A percentile compares a stretch with the other conserved stretches of the same genome.
These are phyloP conservation scores for Dalbergia cultrata DNA, from an alignment of 306 rosid species.

Conservation along the genomic window DNA sequence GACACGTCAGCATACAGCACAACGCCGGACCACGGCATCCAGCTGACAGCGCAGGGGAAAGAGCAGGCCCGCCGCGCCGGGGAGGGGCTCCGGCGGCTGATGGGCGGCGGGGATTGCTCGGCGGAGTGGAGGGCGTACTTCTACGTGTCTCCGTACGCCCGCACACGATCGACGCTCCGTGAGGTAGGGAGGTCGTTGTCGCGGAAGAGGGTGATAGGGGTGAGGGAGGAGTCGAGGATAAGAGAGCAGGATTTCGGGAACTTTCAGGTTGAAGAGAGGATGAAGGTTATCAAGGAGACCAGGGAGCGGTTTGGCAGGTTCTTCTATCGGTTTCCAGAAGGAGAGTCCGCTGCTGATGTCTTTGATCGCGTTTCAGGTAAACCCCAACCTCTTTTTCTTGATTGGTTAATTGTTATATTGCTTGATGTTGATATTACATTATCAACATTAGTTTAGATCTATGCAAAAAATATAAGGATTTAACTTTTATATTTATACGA, in stretches of 20 bases:
- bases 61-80: conserved; percentile 77
- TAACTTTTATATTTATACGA: too few relatives aligned
- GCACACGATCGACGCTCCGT: conserved; percentile 81
- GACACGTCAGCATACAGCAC: conserved; percentile 79
- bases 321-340: conserved; percentile 93
- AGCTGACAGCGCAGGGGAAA: conserved; percentile 64
- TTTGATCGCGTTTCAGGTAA: conserved; percentile 87
- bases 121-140: conserved; percentile 82
- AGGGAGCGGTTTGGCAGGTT: conserved; percentile 78
- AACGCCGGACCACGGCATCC: conserved; percentile 78
- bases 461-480: too few relatives aligned
- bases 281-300: conserved; percentile 65
- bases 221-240: conserved; percentile 85
- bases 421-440: too few relatives aligned
- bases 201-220: conserved; percentile 76
- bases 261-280: conserved; percentile 84
- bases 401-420: too few relatives aligned
- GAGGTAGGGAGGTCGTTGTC: conserved; percentile 77
- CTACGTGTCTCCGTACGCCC: conserved; percentile 88
- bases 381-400: not conserved
- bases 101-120: conserved; percentile 50
- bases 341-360: conserved; percentile 95
- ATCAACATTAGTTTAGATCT: too few relatives aligned
- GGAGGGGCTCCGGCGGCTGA: conserved; percentile 38
- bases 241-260: conserved; percentile 95